These are phyloP conservation scores for Aegle marmelos DNA, from an alignment of 345 rosid species.

Conservation along the genomic window DNA sequence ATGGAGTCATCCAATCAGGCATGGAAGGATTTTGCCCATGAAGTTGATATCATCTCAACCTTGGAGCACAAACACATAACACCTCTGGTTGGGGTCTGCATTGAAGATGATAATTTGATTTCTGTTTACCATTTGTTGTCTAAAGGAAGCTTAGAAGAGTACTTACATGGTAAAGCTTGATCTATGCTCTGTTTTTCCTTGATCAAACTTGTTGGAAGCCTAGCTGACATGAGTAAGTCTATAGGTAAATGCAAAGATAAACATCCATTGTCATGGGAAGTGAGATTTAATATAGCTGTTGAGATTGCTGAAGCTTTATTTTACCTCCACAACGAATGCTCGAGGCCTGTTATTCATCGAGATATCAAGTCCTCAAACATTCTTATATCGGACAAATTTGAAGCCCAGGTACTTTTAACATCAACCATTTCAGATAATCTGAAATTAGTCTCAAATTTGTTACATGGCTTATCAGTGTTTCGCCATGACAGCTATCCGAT, in stretches of 20 bases:
- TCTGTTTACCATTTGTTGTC: conserved; percentile 71
- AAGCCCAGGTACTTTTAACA: conserved; percentile 61
- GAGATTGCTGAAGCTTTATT: conserved; percentile 73
- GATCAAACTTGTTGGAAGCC: conserved; percentile 1
- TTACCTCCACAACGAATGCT: conserved; percentile 62
- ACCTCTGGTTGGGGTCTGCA: conserved; percentile 67
- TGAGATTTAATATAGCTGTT: conserved; percentile 54
- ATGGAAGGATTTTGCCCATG: conserved; percentile 63
- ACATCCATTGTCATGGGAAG: conserved; percentile 57
- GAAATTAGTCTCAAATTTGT: neutral
- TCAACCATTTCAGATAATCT: neutral
- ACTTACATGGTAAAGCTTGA: conserved; percentile 57
- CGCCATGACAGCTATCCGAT: conserved; percentile 64
- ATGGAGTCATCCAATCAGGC: conserved; percentile 59
- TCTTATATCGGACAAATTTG: conserved; percentile 67
- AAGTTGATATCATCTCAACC: conserved; percentile 71
- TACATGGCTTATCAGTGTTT: conserved; percentile 5
- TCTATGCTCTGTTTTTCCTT: neutral
- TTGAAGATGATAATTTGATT: conserved; percentile 45
- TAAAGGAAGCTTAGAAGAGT: conserved; percentile 77
- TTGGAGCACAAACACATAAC: conserved; percentile 57
- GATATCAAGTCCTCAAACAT: conserved; percentile 92
- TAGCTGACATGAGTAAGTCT: conserved; percentile 14
- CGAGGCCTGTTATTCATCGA: conserved; percentile 80
- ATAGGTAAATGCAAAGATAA: conserved; percentile 32